Evolutionary conservation across 495 filamentous ascomycete genomes (phyloP).

Genomic region (Thermothielavioides terrestris): DNA sequence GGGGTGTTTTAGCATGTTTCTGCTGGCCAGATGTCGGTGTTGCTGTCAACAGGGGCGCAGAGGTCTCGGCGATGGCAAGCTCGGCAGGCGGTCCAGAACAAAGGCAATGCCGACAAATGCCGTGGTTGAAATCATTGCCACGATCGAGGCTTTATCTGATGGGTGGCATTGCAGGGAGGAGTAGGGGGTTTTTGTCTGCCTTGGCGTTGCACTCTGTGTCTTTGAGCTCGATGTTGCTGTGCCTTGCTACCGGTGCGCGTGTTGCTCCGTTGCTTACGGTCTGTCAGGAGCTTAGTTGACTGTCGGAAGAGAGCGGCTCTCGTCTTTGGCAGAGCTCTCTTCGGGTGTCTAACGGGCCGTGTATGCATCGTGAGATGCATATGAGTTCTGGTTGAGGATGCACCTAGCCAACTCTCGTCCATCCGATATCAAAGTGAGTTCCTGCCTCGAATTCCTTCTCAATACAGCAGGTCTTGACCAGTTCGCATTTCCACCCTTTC

Average conservation of each 20-base stretch:
- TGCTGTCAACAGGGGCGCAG: neutral
- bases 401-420: neutral
- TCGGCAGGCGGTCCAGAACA: neutral
- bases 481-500: too few relatives aligned
- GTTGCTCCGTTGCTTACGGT: neutral
- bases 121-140: neutral
- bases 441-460: too few relatives aligned
- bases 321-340: too few relatives aligned
- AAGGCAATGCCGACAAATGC: neutral
- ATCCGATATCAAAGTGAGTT: too few relatives aligned
- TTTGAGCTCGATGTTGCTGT: neutral
- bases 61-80: neutral
- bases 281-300: neutral
- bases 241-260: neutral
- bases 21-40: neutral
- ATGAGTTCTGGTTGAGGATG: too few relatives aligned
- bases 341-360: too few relatives aligned
- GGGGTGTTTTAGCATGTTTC: neutral
- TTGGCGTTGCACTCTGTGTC: neutral
- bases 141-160: neutral
- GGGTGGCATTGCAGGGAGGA: neutral
- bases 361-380: too few relatives aligned
- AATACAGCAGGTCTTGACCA: slow-evolving; percentile 2
- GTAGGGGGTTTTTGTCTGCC: too few relatives aligned
- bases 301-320: too few relatives aligned